A percentile compares a stretch with the other conserved stretches of the same genome.
Conservation (phyloP, 2,329 filamentous ascomycete genomes). For the Aspergillus cejpii region DNA sequence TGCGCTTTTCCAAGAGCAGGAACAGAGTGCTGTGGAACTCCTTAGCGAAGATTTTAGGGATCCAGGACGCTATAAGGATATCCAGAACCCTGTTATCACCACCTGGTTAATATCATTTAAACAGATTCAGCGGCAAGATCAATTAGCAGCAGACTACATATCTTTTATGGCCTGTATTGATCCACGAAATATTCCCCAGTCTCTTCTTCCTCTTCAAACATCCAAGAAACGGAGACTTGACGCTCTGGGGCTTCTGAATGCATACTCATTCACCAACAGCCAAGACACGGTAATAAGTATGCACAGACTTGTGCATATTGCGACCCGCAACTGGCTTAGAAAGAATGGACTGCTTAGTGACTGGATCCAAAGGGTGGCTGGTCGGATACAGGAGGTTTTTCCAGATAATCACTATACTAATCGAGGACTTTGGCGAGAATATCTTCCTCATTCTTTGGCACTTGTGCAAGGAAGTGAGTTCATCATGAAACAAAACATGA, state of each 20-base stretch:
- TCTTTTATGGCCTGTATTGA: constrained; percentile 33
- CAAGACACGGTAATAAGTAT: not conserved
- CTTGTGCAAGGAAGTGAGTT: constrained; percentile 8
- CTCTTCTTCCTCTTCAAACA: constrained; percentile 23
- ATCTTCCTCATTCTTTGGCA: constrained; percentile 1
- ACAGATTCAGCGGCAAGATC: constrained; percentile 17
- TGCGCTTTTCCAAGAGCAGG: constrained; percentile 3
- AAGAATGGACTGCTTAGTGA: not conserved
- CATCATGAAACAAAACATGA: not conserved
- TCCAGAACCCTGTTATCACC: constrained; percentile 4
- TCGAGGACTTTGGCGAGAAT: not conserved
- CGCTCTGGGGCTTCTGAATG: constrained; percentile 19
- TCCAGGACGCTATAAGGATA: constrained; percentile 3
- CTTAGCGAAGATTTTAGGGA: constrained; percentile 9
- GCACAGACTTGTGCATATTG: not conserved
- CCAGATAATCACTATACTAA: not conserved
- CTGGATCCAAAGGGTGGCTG: not conserved
- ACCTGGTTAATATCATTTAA: constrained; percentile 11
- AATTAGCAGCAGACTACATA: constrained; percentile 31
- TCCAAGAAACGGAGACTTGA: constrained; percentile 19
- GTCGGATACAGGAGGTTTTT: not conserved
- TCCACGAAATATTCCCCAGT: constrained; percentile 27
- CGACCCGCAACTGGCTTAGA: not conserved
- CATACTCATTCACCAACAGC: not conserved
- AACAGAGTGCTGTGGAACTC: constrained; percentile 2